Percentiles rank a stretch among this genome's conserved stretches.
Evolutionary conservation across 768 basidiomycete genomes (phyloP).

Genomic region (Lactifluus rugatus): DNA sequence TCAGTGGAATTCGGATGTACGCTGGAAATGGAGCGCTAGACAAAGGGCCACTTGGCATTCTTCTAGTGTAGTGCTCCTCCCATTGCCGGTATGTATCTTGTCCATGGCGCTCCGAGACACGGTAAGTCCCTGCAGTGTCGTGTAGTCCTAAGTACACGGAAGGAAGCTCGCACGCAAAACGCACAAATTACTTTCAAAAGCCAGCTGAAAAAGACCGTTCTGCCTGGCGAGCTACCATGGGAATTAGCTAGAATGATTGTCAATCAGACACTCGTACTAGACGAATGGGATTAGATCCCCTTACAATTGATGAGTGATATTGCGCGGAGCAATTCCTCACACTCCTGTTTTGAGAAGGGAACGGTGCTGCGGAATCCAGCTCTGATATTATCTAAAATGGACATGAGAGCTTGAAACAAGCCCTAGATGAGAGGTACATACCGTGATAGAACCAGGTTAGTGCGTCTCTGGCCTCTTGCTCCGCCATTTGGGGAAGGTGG

Average conservation of each 20-base stretch:
- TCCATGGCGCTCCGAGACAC: constrained; percentile 38
- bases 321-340: constrained; percentile 38
- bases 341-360: constrained; percentile 46
- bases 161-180: background rate
- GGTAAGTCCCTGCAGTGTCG: constrained; percentile 30
- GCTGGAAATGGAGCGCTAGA: constrained; percentile 7
- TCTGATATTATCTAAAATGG: constrained; percentile 40
- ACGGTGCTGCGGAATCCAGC: constrained; percentile 35
- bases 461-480: constrained; percentile 40
- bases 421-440: constrained; percentile 11
- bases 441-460: constrained; percentile 41
- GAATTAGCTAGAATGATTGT: background rate
- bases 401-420: background rate
- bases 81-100: constrained; percentile 27
- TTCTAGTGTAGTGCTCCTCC: constrained; percentile 19
- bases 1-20: constrained; percentile 25
- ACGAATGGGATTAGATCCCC: background rate
- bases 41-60: constrained; percentile 18
- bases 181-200: constrained; percentile 40
- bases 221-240: constrained; percentile 31
- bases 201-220: constrained; percentile 41
- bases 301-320: constrained; percentile 17
- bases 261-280: background rate
- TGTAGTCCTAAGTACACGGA: background rate
- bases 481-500: constrained; percentile 32